A percentile compares a stretch with the other conserved stretches of the same genome.
Conservation (phyloP, 2,329 filamentous ascomycete genomes). For the Epichloe glyceriae region DNA sequence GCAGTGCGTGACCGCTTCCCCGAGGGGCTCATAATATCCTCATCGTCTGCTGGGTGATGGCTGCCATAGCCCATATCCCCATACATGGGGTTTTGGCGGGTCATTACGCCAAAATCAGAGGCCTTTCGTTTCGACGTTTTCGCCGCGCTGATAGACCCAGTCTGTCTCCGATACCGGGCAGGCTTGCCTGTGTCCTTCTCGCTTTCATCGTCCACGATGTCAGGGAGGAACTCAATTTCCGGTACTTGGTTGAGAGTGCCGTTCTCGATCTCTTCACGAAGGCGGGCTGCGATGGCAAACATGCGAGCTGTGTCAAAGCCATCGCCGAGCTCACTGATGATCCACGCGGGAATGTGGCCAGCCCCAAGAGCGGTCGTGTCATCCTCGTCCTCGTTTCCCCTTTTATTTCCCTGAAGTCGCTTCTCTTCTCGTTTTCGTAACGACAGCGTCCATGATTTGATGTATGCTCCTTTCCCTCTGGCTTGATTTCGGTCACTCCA, state of each 20-base stretch:
- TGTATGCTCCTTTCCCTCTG: conserved; percentile 17
- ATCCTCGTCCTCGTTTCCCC: conserved; percentile 18
- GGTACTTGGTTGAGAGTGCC: conserved; percentile 34
- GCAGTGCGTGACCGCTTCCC: conserved; percentile 14
- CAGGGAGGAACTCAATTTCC: conserved; percentile 46
- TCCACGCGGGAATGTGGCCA: conserved; percentile 35
- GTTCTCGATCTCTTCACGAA: conserved; percentile 31
- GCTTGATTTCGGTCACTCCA: conserved; percentile 44
- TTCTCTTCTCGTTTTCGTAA: conserved; percentile 53
- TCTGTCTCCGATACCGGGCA: conserved; percentile 10
- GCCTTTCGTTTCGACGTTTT: conserved; percentile 15
- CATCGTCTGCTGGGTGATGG: conserved; percentile 4
- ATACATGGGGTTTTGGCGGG: conserved; percentile 1
- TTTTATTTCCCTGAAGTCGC: conserved; percentile 29
- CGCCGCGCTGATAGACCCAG: conserved; percentile 6
- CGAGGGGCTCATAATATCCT: conserved; percentile 9
- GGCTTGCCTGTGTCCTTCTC: conserved; percentile 13
- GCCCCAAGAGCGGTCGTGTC: conserved; percentile 16
- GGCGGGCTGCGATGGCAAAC: conserved; percentile 30
- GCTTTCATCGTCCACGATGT: conserved; percentile 31
- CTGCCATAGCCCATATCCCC: conserved; percentile 3
- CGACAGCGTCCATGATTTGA: conserved; percentile 43
- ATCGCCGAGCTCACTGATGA: conserved; percentile 30
- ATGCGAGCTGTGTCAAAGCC: conserved; percentile 36
- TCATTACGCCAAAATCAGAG: conserved; percentile 6